Base-by-base conservation (phyloP, 1,139 yeast genomes). In the Hansenula sp. region DNA sequence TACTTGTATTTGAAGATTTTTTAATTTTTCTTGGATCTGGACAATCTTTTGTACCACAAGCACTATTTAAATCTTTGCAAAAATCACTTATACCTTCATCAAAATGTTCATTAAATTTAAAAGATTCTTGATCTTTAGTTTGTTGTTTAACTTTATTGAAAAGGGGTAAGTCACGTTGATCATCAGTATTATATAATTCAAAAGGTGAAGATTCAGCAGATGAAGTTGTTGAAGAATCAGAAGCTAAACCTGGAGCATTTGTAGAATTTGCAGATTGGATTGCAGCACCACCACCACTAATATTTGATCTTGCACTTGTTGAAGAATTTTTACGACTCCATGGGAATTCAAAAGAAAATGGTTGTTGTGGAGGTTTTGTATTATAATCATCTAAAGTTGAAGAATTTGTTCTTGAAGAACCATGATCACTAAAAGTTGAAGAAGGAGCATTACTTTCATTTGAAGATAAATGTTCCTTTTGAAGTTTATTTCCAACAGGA, bases 41-140 rank as follows among this genome's bases (percentile, higher is more conserved):
- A 45, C 75, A 65, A 24, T 69, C 69, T 56, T 71, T 79, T n/a
- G 82, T 82, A 16, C 96, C 97, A 62, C 97, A 90, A 1, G 90
- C 97, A 58, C 79, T 75, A 47, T 77, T 76, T 52, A 90, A 69
- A 53, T 80, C 77, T 22, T 74, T 75, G 57, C 97, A 90, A 56
- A 90, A 90, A 37, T 81, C 82, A 30, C 62, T 55, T 20, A 71
- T 68, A 39, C 69, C 68, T 48, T 74, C 78, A 52, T 71, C 71
- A 50, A 68, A 73, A 41, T 67, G 64, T n/a, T 66, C 70, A 36
- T 66, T 61, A 42, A 65, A 65, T 42, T 63, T 58, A 40, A 62
- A 61, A 22, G 59, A 59, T 26, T 31, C 38, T 14, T 14, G 14
- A 29, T 14, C 3, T 19, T 34, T 5, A 17, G 18, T 4, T 22